A percentile compares a stretch with the other conserved stretches of the same genome.
Evolutionary conservation across 148 eudicot genomes (phyloP).

Genomic region (Rheum nobile): DNA sequence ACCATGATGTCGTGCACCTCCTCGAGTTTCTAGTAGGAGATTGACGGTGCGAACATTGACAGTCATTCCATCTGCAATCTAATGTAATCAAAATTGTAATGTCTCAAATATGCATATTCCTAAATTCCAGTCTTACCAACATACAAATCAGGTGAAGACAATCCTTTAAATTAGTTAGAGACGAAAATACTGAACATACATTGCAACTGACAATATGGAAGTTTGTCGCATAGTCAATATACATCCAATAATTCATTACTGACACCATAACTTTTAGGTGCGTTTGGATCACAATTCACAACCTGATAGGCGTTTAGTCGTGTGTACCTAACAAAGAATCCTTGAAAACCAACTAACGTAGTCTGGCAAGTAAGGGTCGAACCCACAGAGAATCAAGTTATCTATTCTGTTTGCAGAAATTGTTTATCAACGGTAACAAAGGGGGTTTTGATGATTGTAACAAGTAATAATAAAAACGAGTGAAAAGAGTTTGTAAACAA

Average conservation of each 20-base stretch:
- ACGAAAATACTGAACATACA: background rate
- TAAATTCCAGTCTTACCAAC: background rate
- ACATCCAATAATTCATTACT: background rate
- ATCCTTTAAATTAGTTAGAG: background rate
- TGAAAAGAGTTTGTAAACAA: too few species aligned
- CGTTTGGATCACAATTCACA: background rate
- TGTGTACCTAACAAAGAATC: too few species aligned
- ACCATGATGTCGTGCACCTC: conserved; percentile 59
- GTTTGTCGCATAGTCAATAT: background rate
- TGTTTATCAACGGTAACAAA: too few species aligned
- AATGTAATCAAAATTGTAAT: conserved; percentile 24
- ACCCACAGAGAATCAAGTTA: too few species aligned
- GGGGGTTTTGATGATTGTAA: too few species aligned
- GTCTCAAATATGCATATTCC: background rate
- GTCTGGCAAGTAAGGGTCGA: too few species aligned
- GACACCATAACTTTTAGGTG: background rate
- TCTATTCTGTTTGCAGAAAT: too few species aligned
- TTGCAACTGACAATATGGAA: background rate
- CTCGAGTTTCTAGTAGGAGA: conserved; percentile 88
- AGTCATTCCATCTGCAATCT: conserved; percentile 99
- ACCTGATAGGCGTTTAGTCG: too few species aligned
- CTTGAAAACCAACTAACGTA: too few species aligned
- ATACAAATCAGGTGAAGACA: background rate
- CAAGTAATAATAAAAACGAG: too few species aligned
- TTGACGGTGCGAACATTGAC: conserved; percentile 75